Evolutionary conservation across 2,329 filamentous ascomycete species (phyloP).

Genomic region (Arthrobotrys sinensis): DNA sequence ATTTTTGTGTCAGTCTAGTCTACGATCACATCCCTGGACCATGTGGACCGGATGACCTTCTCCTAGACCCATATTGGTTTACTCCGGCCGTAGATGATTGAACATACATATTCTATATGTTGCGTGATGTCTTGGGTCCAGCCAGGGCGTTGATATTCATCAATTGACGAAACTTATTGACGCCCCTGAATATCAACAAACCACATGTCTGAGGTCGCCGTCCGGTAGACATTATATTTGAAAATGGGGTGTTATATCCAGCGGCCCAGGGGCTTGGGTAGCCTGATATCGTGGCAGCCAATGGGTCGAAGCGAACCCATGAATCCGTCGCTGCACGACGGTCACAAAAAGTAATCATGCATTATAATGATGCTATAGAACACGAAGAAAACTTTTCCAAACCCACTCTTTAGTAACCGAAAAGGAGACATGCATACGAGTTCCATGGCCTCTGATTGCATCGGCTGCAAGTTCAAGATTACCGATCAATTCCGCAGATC

Average conservation of each 20-base stretch:
- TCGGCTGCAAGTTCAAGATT: slow-evolving; percentile 56
- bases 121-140: slow-evolving; percentile 38
- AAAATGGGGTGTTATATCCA: slow-evolving; percentile 40
- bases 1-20: slow-evolving; percentile 28
- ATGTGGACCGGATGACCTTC: slow-evolving; percentile 20
- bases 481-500: slow-evolving; percentile 56
- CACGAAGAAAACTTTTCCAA: slow-evolving; percentile 32
- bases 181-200: slow-evolving; percentile 44
- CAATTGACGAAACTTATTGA: slow-evolving; percentile 27
- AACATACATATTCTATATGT: slow-evolving; percentile 15
- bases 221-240: slow-evolving; percentile 22
- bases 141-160: slow-evolving; percentile 23
- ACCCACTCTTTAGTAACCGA: slow-evolving; percentile 42
- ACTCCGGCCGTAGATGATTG: slow-evolving; percentile 20
- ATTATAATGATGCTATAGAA: slow-evolving; percentile 42
- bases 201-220: slow-evolving; percentile 45
- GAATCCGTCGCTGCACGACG: slow-evolving; percentile 51
- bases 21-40: slow-evolving; percentile 3
- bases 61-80: slow-evolving; percentile 36
- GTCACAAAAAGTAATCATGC: slow-evolving; percentile 38
- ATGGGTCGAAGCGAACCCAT: slow-evolving; percentile 23
- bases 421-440: slow-evolving; percentile 56
- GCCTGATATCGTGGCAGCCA: slow-evolving; percentile 48
- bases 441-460: slow-evolving; percentile 23
- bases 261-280: slow-evolving; percentile 58